Conservation (phyloP, 129 eudicot genomes). For the Rutidosis leptorrhynchoides region DNA sequence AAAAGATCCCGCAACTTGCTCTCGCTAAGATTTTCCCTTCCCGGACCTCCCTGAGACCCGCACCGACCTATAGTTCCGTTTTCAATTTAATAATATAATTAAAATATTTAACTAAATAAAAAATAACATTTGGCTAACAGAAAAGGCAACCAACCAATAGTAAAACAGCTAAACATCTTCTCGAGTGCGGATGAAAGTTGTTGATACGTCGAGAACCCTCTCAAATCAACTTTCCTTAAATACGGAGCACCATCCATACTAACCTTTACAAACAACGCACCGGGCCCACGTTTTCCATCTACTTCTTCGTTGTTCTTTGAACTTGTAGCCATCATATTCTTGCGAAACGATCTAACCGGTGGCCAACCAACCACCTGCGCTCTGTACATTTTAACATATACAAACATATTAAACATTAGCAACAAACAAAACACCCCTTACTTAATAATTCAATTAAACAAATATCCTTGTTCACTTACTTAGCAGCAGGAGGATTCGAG, state of each 20-base stretch:
- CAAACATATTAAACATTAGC: neutral
- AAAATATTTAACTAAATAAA: neutral
- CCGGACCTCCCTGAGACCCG: conserved; percentile 66
- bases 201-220: conserved; percentile 52
- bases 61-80: conserved; percentile 47
- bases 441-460: neutral
- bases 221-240: conserved; percentile 69
- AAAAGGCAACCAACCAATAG: conserved; percentile 44
- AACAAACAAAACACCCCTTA: neutral
- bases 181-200: conserved; percentile 79
- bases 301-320: conserved; percentile 63
- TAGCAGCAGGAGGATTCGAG: conserved; percentile 53
- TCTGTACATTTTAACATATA: conserved; percentile 31
- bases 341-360: conserved; percentile 71
- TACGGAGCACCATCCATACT: conserved; percentile 92
- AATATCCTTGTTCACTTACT: conserved; percentile 39
- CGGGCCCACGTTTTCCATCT: conserved; percentile 51
- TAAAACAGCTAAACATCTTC: conserved; percentile 78
- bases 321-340: conserved; percentile 55
- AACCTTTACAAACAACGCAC: conserved; percentile 68
- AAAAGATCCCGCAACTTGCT: conserved; percentile 68
- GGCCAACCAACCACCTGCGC: conserved; percentile 84
- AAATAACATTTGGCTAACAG: neutral
- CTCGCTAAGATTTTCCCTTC: conserved; percentile 57
- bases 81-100: neutral